Evolutionary conservation across 2,329 filamentous ascomycete species (phyloP), one percentile per base, ranked within the genome.

Genomic region (Fusarium annulatum): DNA sequence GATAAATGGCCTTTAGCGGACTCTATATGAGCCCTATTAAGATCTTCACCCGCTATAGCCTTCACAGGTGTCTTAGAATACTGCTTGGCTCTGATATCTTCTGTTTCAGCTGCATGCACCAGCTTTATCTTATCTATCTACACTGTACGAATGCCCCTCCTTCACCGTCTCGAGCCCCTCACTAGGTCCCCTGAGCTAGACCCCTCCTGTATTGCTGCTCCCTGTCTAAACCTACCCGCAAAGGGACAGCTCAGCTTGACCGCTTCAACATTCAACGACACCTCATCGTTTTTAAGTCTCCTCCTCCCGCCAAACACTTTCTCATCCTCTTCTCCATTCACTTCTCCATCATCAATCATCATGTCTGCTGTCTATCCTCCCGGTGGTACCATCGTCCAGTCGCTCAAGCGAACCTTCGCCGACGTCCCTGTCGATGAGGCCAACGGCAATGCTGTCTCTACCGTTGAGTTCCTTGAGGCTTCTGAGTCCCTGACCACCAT

Each of bases 381-480:
- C 55, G 92, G 90, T 75, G 89, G 89, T 78, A 97, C 95, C 79
- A 95, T 95, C 86, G 92, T 98, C 84, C 91, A 97, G 81, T 93
- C 91, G 77, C 88, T 97, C 84, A 93, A 93, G 86, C 89, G 88
- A 82, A 96, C 93, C 78, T 99, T 97, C 86, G 87, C 88, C 73
- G 90, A 96, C 77, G 96, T 98, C 61, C 91, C 93, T 19, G 84
- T 97, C 78, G 90, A 94, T 78, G 86, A 88, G 71, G 87, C 88
- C 76, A 92, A 93, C 76, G 91, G 91, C 84, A 92, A 94, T 85
- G 93, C 91, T 69, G 91, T 98, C 79, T 85, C 90, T 61, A 98
- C 96, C 52, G 89, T 89, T 65, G 91, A 97, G 82, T 99, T 98
- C 84, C 92, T 98, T 73, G 93, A 97, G 75, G 96, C 96, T 65